A percentile compares a stretch with the other conserved stretches of the same genome.
phyloP scores from a whole-genome alignment of 2,329 filamentous ascomycete genomes.

The Plectosphaerella cucumerina region DNA sequence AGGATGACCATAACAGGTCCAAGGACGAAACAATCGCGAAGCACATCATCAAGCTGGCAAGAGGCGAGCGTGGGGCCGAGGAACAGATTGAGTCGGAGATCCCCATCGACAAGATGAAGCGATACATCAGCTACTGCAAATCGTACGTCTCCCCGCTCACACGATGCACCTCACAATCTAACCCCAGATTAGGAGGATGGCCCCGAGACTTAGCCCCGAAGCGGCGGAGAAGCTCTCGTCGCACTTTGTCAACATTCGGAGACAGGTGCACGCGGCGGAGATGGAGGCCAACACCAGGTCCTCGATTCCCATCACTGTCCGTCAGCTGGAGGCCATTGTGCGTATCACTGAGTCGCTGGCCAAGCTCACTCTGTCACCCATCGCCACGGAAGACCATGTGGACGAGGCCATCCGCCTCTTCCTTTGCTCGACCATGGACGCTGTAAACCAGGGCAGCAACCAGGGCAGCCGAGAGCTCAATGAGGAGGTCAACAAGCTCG shows the following conservation, averaged over 20 bases:
- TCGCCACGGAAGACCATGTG: constrained; percentile 87
- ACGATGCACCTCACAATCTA: neutral
- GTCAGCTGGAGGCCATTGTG: constrained; percentile 94
- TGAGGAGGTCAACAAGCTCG: constrained; percentile 81
- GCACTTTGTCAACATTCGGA: constrained; percentile 93
- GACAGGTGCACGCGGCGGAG: constrained; percentile 89
- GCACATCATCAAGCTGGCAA: constrained; percentile 97
- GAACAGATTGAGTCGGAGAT: constrained; percentile 85
- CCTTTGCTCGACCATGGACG: constrained; percentile 96
- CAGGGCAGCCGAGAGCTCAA: constrained; percentile 84
- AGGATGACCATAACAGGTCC: constrained; percentile 84
- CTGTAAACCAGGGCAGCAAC: constrained; percentile 83
- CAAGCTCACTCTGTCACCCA: constrained; percentile 79
- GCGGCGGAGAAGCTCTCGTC: constrained; percentile 94
- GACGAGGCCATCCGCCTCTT: constrained; percentile 97
- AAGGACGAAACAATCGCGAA: constrained; percentile 92
- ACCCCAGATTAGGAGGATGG: constrained; percentile 52
- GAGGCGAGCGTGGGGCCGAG: constrained; percentile 80
- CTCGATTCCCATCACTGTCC: constrained; percentile 94
- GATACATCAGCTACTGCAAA: constrained; percentile 96
- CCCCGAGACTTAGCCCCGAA: constrained; percentile 82
- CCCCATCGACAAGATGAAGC: constrained; percentile 92
- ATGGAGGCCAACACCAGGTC: constrained; percentile 85
- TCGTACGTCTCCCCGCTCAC: constrained; percentile 54
- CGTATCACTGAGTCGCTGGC: constrained; percentile 95